phyloP scores from a whole-genome alignment of 2,329 filamentous ascomycete species.

The Leptographium lundbergii region DNA sequence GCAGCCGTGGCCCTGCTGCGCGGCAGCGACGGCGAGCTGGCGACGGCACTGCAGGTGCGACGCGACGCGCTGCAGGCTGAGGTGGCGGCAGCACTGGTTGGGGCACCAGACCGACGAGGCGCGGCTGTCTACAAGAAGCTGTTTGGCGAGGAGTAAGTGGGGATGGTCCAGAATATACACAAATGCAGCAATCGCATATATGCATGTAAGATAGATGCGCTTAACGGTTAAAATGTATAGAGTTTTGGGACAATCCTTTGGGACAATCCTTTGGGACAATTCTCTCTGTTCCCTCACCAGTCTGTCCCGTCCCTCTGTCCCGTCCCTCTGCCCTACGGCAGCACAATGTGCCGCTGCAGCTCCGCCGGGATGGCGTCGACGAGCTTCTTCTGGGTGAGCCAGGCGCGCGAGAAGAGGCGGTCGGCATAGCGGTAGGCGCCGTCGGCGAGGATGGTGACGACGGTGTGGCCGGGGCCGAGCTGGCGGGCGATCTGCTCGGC shows the following conservation, averaged over 20 bases:
- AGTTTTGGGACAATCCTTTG: too few relatives aligned
- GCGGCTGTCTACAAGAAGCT: constrained; percentile 19
- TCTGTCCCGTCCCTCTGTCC: background rate
- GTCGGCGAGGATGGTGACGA: constrained; percentile 90
- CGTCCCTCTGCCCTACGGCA: constrained; percentile 42
- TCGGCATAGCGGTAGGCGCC: constrained; percentile 97
- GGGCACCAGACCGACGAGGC: constrained; percentile 11
- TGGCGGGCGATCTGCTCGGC: constrained; percentile 89
- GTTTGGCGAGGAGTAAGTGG: constrained; percentile 13
- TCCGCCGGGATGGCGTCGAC: constrained; percentile 70
- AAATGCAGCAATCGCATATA: too few relatives aligned
- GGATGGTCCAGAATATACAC: background rate
- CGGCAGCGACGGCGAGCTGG: constrained; percentile 17
- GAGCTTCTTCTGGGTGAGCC: constrained; percentile 79
- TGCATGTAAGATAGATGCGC: background rate
- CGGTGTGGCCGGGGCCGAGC: constrained; percentile 75
- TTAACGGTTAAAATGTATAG: background rate
- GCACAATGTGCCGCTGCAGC: constrained; percentile 85
- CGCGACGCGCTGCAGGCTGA: constrained; percentile 19
- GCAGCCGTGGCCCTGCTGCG: constrained; percentile 29
- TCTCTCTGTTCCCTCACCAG: too few relatives aligned
- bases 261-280: too few relatives aligned
- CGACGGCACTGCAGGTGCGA: constrained; percentile 25
- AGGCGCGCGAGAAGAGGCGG: constrained; percentile 79
- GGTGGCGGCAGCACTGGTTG: constrained; percentile 13